Conservation (phyloP, 352 stramenopile genomes). For the Elongisporangium prolatum region DNA sequence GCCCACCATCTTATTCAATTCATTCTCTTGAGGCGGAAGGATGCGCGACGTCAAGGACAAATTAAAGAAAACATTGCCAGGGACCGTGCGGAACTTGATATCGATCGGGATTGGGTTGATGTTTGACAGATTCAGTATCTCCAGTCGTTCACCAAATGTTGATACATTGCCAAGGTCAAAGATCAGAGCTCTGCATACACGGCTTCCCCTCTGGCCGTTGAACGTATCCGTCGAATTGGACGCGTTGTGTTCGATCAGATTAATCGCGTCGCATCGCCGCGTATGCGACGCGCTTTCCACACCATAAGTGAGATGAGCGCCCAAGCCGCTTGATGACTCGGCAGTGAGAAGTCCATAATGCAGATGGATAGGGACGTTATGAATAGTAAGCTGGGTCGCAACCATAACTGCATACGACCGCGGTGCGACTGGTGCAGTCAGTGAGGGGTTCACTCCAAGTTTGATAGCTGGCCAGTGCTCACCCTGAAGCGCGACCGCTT, state of each 20-base stretch:
- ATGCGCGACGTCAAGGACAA: slow-evolving; percentile 19
- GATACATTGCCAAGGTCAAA: slow-evolving; percentile 43
- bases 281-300: neutral
- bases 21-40: neutral
- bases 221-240: neutral
- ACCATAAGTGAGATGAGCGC: neutral
- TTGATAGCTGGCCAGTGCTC: slow-evolving; percentile 24
- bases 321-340: neutral
- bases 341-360: slow-evolving; percentile 32
- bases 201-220: neutral
- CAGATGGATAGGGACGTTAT: slow-evolving; percentile 25
- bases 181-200: slow-evolving; percentile 31
- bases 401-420: slow-evolving; percentile 23
- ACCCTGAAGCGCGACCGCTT: slow-evolving; percentile 11
- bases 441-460: slow-evolving; percentile 18
- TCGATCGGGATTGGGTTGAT: slow-evolving; percentile 33
- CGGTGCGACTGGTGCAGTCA: neutral
- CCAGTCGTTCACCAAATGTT: slow-evolving; percentile 12
- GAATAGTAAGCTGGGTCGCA: slow-evolving; percentile 35
- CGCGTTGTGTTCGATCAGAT: neutral
- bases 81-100: slow-evolving; percentile 16
- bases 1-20: neutral
- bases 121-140: slow-evolving; percentile 43
- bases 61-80: slow-evolving; percentile 12
- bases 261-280: neutral